Evolutionary conservation across 2,329 filamentous ascomycete species (phyloP), one percentile per base, ranked within the genome.

Genomic region (Passalora sequoiae): DNA sequence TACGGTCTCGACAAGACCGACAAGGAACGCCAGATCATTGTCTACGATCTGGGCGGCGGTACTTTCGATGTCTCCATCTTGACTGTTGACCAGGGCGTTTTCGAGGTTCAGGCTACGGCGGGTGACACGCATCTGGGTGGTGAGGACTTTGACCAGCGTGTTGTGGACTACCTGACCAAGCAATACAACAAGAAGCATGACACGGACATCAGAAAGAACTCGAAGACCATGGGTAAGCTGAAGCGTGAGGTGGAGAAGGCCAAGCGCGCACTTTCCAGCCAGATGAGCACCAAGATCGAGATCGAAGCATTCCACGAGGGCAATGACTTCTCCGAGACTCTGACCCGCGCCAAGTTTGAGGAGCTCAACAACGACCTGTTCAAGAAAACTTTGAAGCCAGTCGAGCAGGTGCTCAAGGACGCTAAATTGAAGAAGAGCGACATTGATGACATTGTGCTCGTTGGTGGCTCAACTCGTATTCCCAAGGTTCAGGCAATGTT

Each of bases 181-280:
- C 76, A 79, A 61, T 97, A 94, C 83, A 97, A 97, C 84, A 96
- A 96, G 84, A 92, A 96, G 80, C 80, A 96, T 77, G 74, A 71
- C 60, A 88, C 94, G 58, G 89, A 98, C 60, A 80, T 97, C 66
- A 86, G 83, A 73, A 94, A 94, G 78, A 89, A 97, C 66, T 74
- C 84, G 56, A 96, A 96, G 86, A 84, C 91, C 57, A 97, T 97
- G 89, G 88, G 89, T 75, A 98, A 97, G 77, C 81, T 98, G 61
- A 97, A 97, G 87, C 89, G 92, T 62, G 92, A 97, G 73, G 91
- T 92, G 60, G 92, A 98, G 73, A 96, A 96, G 83, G 92, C 92
- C 73, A 98, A 98, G 86, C 87, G 92, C 66, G 94, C 89, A 60
- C 83, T 98, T 44, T 66, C 63, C 47, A 60, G 56, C 50, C 63